phyloP scores from a whole-genome alignment of 2,329 filamentous ascomycete species.

The Penicillium sclerotiorum region DNA sequence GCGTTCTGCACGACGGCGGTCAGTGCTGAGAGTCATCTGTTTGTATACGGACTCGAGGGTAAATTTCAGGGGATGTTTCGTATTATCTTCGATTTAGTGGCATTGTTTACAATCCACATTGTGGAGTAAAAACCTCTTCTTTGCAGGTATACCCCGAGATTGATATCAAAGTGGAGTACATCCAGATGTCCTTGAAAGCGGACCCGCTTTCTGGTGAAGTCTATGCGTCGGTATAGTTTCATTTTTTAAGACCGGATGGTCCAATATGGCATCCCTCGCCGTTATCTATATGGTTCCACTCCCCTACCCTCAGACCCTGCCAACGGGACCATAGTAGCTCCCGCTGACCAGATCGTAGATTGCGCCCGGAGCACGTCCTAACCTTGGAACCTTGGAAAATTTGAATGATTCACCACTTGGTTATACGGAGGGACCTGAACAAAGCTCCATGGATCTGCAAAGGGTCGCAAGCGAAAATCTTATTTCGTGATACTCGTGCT shows the following conservation, averaged over 20 bases:
- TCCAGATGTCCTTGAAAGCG: too few species aligned
- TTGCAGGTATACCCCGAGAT: conserved; percentile 1
- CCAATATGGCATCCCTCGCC: neutral
- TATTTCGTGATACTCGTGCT: neutral
- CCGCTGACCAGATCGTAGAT: too few species aligned
- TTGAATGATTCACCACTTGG: too few species aligned
- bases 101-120: too few species aligned
- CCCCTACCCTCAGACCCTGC: conserved; percentile 8
- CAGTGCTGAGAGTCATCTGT: conserved; percentile 20
- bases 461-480: neutral
- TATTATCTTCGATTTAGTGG: too few species aligned
- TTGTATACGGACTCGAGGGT: conserved; percentile 7
- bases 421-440: too few species aligned
- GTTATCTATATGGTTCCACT: neutral
- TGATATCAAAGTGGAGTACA: neutral
- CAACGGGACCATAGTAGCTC: conserved; percentile 13
- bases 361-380: too few species aligned
- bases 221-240: neutral
- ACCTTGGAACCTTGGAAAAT: too few species aligned
- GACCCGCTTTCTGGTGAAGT: conserved; percentile 2
- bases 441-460: too few species aligned
- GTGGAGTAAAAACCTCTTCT: neutral
- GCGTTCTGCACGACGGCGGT: conserved; percentile 18
- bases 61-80: conserved; percentile 24
- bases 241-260: neutral